Evolutionary conservation across 768 basidiomycete genomes (phyloP), one percentile per base, ranked within the genome.

Genomic region (Trametes sanguinea): DNA sequence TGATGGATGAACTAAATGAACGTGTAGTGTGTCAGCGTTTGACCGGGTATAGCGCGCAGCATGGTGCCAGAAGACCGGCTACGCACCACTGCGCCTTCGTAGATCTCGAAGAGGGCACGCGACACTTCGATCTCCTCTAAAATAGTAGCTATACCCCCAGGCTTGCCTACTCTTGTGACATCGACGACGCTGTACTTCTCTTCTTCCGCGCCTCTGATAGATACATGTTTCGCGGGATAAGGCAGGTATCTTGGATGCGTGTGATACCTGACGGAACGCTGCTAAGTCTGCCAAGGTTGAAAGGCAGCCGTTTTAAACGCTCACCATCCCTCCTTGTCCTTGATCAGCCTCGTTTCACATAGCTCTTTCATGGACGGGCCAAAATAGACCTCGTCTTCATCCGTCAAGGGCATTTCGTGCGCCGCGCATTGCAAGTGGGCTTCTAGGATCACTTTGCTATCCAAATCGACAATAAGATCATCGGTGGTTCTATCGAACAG

Each of bases 371-470:
- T 78, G 50, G 75, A 68, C 4, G 83, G 79, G 6, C 91, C 94
- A 69, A 96, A 96, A 75, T 88, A 95, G 16, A 72, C 67, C 37
- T 78, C 76, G 64, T 95, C 94, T 13, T 83, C 84, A 0, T 74
- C 63, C 16, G 82, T 84, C 27, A 95, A 66, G 0, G 94, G 94
- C 84, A 96, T 89, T 74, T 95, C 94, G 57, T 87, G 79, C 0
- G 85, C 91, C 16, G 94, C 94, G 65, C 93, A 96, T 70, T 95
- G 94, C 11, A 95, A 72, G 70, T 95, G 94, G 5, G 85, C 88
- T 78, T 95, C 94, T 1, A 94, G 76, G 27, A 95, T 78, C 29
- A 91, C 76, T 61, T 84, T 83, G 69, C 84, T 94, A 10, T 89
- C 85, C 9, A 91, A 74, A 70, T 95, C 90, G 42, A 95, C 70